Percentiles rank a stretch among this genome's conserved stretches.
Conservation (phyloP, 345 rosid genomes). For the Citrus cavaleriei region DNA sequence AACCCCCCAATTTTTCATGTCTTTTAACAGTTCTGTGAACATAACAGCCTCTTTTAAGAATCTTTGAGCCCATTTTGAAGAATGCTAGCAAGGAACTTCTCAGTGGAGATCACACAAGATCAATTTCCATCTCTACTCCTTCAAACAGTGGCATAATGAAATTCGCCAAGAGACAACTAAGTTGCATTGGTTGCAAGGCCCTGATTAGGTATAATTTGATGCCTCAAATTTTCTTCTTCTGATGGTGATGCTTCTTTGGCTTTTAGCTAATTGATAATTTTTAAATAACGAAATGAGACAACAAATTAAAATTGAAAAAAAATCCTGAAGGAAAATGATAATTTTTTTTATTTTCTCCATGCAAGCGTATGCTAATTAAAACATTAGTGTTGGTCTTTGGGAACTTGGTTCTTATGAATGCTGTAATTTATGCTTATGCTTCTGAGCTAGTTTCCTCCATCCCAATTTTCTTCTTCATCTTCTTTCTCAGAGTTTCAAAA, state of each 20-base stretch:
- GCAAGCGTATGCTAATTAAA: not conserved
- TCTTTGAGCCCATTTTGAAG: constrained; percentile 94
- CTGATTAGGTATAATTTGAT: constrained; percentile 46
- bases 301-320: not conserved
- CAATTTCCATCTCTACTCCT: constrained; percentile 87
- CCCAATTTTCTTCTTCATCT: not conserved
- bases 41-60: constrained; percentile 86
- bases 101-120: constrained; percentile 88
- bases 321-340: not conserved
- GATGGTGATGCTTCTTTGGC: not conserved
- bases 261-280: not conserved
- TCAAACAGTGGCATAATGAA: constrained; percentile 91
- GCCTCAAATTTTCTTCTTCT: not conserved
- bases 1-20: not conserved
- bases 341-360: not conserved
- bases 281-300: too few species aligned
- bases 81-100: constrained; percentile 94
- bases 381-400: not conserved
- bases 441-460: not conserved
- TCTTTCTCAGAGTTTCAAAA: not conserved
- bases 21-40: constrained; percentile 12
- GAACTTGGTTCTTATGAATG: not conserved
- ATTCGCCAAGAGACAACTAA: constrained; percentile 82
- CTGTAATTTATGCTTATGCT: not conserved
- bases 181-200: constrained; percentile 90